Evolutionary conservation across 306 rosid species (phyloP).

Genomic region (Cyclanthera cordifolia): DNA sequence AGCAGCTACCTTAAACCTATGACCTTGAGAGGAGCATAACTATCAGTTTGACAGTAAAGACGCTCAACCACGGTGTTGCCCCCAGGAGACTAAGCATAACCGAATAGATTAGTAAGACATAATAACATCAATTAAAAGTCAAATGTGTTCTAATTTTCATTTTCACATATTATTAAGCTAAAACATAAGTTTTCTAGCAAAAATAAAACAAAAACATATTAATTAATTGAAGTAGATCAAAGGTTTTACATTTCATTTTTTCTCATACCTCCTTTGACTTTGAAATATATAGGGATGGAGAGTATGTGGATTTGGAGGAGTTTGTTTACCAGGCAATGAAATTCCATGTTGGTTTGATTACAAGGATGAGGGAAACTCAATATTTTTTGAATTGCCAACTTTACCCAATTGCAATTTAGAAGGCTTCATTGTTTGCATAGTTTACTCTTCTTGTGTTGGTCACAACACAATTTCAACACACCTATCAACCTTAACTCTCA

Average conservation of each 20-base stretch:
- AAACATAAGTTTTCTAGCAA: too few species aligned
- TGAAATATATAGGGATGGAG: conserved; percentile 14
- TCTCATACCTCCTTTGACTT: not conserved
- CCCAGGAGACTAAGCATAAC: too few species aligned
- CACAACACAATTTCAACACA: not conserved
- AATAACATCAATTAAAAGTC: too few species aligned
- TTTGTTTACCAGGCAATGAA: conserved; percentile 16
- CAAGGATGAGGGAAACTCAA: not conserved
- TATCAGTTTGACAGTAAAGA: too few species aligned
- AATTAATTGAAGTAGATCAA: too few species aligned
- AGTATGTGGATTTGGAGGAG: not conserved
- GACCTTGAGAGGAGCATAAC: too few species aligned
- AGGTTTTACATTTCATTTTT: not conserved
- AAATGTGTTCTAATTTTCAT: too few species aligned
- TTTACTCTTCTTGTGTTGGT: conserved; percentile 10
- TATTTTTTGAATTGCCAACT: conserved; percentile 14
- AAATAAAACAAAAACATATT: too few species aligned
- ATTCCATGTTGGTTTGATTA: conserved; percentile 8
- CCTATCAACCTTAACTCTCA: not conserved
- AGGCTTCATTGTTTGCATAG: not conserved
- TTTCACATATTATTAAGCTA: too few species aligned
- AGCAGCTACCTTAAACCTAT: too few species aligned
- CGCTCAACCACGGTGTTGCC: too few species aligned
- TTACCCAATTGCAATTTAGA: not conserved
- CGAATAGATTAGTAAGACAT: too few species aligned